Evolutionary conservation across 805 yeast species (phyloP), one percentile per base, ranked within the genome.

Genomic region (Saturnispora sanitii): DNA sequence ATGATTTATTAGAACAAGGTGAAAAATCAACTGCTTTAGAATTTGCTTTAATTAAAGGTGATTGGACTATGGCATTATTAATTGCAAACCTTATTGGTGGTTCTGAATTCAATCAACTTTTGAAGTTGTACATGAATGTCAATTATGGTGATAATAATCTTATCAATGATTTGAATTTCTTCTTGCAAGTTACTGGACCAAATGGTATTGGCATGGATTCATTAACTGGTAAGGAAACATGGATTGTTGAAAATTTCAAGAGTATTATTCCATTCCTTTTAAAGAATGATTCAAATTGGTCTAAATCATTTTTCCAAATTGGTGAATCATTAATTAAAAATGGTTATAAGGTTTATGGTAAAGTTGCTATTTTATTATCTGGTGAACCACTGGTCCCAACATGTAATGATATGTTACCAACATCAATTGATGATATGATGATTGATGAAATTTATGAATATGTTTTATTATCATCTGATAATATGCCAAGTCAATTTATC

Each of bases 61-160:
- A 84, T 48, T 88, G 84, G 81, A 77, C 90, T 0, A 66, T 87
- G 57, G 82, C 95, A 0, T 60, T 90, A 41, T 56, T 86, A 23
- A 64, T 88, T 37, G 78, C 94, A 1, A 71, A 79, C 45, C 57
- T 84, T 15, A 62, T 76, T 21, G 81, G 92, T 2, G 71, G 73
- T 17, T 78, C 75, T 3, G 66, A 67, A 29, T 50, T 57, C 31
- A 40, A 49, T 9, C 51, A 55, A 19, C 71, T 80, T 2, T 78
- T 80, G 5, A 66, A 77, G 19, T 33, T 57, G 12, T 61, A 52
- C 43, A 35, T 55, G 1, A 22, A 43, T 1, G 32, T 37, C 6
- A 47, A 45, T 18, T 51, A 59, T 33, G 48, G 50, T 22, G 28
- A 33, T 1, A 54, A 53, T 42, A n/a, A 51, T 2, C 21, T 56